Evolutionary conservation across 2,329 filamentous ascomycete genomes (phyloP).

Genomic region (Penicillium sp.): DNA sequence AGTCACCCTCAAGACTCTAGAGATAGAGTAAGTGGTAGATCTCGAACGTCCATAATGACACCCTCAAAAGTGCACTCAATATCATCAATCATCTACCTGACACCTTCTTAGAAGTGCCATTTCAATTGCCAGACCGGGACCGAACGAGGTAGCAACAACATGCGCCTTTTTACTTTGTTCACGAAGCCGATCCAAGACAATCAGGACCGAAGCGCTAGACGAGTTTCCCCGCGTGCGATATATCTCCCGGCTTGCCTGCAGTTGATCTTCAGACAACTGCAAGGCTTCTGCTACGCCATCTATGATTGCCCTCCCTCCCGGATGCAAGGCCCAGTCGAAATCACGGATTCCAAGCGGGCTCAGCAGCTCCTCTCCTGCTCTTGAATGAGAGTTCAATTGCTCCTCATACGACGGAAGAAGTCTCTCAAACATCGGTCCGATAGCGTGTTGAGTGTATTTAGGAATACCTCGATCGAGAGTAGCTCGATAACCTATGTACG

Average conservation of each 20-base stretch:
- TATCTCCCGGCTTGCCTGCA: not conserved
- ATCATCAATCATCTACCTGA: not conserved
- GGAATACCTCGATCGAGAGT: not conserved
- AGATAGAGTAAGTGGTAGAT: too few relatives aligned
- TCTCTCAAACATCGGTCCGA: conserved; percentile 1
- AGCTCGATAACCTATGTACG: not conserved
- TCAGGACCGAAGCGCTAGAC: conserved; percentile 2
- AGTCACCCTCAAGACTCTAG: too few relatives aligned
- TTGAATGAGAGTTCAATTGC: not conserved
- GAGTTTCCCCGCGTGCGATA: conserved; percentile 5
- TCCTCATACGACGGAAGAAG: not conserved
- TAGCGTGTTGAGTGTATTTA: not conserved
- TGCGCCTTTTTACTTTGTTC: not conserved
- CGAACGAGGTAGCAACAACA: conserved; percentile 2
- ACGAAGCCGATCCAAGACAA: conserved; percentile 4
- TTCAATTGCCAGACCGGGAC: conserved; percentile 1
- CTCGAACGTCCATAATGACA: too few relatives aligned
- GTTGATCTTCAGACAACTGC: not conserved
- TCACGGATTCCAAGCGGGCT: not conserved
- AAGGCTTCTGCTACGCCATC: not conserved
- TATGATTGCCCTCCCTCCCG: not conserved
- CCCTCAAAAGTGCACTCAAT: too few relatives aligned
- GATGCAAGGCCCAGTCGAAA: conserved; percentile 6
- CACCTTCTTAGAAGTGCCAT: conserved; percentile 1
- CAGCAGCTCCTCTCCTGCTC: not conserved